Evolutionary conservation across 768 basidiomycete genomes (phyloP).

Genomic region (Trametes meyenii): DNA sequence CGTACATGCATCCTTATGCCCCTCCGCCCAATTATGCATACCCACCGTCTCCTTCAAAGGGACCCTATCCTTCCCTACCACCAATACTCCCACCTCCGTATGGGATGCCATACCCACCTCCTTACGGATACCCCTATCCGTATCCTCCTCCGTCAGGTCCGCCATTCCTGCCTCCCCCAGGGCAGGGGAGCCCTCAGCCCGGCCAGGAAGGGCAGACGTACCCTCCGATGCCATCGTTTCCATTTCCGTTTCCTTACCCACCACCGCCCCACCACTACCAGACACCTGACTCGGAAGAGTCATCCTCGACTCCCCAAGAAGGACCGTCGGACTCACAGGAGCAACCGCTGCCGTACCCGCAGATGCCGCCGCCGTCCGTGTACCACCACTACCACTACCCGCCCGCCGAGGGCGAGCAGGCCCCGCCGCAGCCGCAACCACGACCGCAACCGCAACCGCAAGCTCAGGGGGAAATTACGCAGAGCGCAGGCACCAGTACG

Average conservation of each 20-base stretch:
- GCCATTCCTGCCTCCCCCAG: neutral
- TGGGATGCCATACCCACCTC: conserved; percentile 8
- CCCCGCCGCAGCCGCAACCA: neutral
- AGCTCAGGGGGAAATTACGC: neutral
- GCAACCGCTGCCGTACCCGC: neutral
- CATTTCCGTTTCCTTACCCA: neutral
- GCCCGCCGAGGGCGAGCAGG: conserved; percentile 1
- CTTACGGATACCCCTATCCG: conserved; percentile 26
- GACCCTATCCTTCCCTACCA: conserved; percentile 17
- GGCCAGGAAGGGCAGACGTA: neutral
- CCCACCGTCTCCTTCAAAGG: conserved; percentile 22
- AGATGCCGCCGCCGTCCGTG: neutral
- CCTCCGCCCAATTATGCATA: conserved; percentile 16
- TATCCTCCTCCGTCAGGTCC: conserved; percentile 16
- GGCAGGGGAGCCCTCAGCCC: neutral
- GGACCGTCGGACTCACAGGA: neutral
- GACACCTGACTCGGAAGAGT: neutral
- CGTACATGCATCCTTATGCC: conserved; percentile 35
- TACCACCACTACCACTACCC: neutral
- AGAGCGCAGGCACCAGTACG: neutral
- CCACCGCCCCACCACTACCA: conserved; percentile 2
- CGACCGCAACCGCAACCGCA: neutral
- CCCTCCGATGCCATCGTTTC: conserved; percentile 4
- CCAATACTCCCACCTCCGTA: conserved; percentile 26
- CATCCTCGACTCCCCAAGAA: no score